These are phyloP conservation scores for Claviceps sp. DNA, from an alignment of 2,329 filamentous ascomycete genomes.

Conservation along the genomic window DNA sequence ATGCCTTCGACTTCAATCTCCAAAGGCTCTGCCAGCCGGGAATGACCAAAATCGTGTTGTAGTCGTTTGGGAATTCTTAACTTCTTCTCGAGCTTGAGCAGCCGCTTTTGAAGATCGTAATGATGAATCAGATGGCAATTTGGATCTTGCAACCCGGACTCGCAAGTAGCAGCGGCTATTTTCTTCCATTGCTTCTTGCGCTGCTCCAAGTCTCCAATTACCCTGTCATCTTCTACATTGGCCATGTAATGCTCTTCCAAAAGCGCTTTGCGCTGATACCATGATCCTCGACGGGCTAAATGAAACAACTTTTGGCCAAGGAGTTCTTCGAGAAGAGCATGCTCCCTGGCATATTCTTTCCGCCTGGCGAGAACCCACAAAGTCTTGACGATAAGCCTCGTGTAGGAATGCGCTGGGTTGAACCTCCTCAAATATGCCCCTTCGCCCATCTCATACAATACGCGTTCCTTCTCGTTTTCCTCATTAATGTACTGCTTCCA, in stretches of 20 bases:
- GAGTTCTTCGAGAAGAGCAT: slow-evolving; percentile 60
- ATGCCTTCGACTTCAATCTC: slow-evolving; percentile 67
- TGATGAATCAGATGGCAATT: slow-evolving; percentile 88
- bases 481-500: slow-evolving; percentile 63
- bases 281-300: slow-evolving; percentile 67
- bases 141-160: slow-evolving; percentile 72
- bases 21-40: slow-evolving; percentile 59
- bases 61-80: slow-evolving; percentile 71
- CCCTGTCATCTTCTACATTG: slow-evolving; percentile 33
- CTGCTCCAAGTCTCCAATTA: slow-evolving; percentile 24
- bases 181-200: slow-evolving; percentile 77
- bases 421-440: slow-evolving; percentile 82
- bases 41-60: slow-evolving; percentile 88
- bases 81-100: slow-evolving; percentile 79
- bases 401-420: slow-evolving; percentile 86
- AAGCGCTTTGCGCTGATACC: slow-evolving; percentile 92
- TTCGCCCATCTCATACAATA: slow-evolving; percentile 68
- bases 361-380: slow-evolving; percentile 65
- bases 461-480: slow-evolving; percentile 66
- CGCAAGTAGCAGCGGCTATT: slow-evolving; percentile 67
- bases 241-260: slow-evolving; percentile 94
- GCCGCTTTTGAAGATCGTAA: slow-evolving; percentile 84
- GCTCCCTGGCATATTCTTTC: slow-evolving; percentile 68
- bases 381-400: slow-evolving; percentile 81
- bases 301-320: slow-evolving; percentile 77